Evolutionary conservation across 1,284 basidiomycete genomes (phyloP).

Genomic region (Naganishia albida): DNA sequence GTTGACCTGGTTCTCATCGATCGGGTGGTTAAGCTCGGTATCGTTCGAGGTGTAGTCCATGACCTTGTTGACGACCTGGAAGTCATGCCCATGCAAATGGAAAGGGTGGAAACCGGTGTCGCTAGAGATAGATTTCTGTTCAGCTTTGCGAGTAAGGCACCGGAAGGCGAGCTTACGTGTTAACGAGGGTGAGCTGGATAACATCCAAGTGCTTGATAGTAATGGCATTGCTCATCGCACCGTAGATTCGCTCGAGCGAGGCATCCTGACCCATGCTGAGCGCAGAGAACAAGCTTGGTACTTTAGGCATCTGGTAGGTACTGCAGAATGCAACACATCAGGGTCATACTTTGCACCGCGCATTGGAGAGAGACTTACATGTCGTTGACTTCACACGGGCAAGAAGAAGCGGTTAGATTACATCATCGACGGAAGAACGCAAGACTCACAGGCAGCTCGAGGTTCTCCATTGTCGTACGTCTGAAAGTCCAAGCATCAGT

Average conservation of each 20-base stretch:
- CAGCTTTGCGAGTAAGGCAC: neutral
- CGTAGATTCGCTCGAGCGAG: slow-evolving; percentile 70
- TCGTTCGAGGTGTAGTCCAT: slow-evolving; percentile 75
- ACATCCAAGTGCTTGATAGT: slow-evolving; percentile 73
- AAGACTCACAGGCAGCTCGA: slow-evolving; percentile 49
- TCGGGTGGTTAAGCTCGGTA: slow-evolving; percentile 74
- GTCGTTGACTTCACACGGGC: slow-evolving; percentile 50
- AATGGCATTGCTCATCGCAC: slow-evolving; percentile 66
- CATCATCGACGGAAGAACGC: neutral
- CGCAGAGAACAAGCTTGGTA: slow-evolving; percentile 73
- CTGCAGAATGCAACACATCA: slow-evolving; percentile 26
- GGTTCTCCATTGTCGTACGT: slow-evolving; percentile 55
- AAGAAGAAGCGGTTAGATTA: neutral
- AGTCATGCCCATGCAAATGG: slow-evolving; percentile 64
- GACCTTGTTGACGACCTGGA: slow-evolving; percentile 73
- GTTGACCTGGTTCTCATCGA: slow-evolving; percentile 73
- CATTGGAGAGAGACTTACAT: slow-evolving; percentile 37
- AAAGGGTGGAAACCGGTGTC: slow-evolving; percentile 57
- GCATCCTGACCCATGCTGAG: slow-evolving; percentile 75
- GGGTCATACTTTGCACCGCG: too few species aligned
- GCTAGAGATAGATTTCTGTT: slow-evolving; percentile 34
- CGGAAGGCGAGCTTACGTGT: slow-evolving; percentile 63
- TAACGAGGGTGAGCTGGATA: slow-evolving; percentile 77
- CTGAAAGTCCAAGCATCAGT: slow-evolving; percentile 24
- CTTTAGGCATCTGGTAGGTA: slow-evolving; percentile 57